phyloP scores from a whole-genome alignment of 495 filamentous ascomycete species.

The Xylaria palmicola region DNA sequence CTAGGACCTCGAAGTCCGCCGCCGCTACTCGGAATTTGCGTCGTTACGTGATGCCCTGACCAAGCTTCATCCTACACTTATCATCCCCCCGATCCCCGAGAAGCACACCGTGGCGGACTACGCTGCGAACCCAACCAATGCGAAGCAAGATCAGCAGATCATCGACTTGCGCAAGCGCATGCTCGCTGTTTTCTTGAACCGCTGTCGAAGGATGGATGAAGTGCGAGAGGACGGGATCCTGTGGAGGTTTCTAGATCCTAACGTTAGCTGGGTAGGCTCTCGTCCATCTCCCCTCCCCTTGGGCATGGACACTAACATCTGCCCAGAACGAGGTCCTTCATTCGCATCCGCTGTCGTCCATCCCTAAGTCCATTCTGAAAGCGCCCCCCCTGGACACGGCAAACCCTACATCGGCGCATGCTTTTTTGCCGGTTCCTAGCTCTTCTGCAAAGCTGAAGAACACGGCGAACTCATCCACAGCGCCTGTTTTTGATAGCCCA shows the following conservation, averaged over 20 bases:
- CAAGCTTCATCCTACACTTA: slow-evolving; percentile 86
- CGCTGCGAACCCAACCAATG: slow-evolving; percentile 93
- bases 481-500: slow-evolving; percentile 31
- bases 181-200: slow-evolving; percentile 90
- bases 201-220: slow-evolving; percentile 89
- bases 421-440: slow-evolving; percentile 82
- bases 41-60: slow-evolving; percentile 85
- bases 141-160: slow-evolving; percentile 93
- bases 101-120: slow-evolving; percentile 99
- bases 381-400: slow-evolving; percentile 91
- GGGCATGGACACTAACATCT: slow-evolving; percentile 31
- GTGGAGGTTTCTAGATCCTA: slow-evolving; percentile 96
- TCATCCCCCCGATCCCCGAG: slow-evolving; percentile 95
- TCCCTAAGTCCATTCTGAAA: slow-evolving; percentile 90
- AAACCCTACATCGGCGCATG: slow-evolving; percentile 84
- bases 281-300: not conserved
- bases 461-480: slow-evolving; percentile 44
- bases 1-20: slow-evolving; percentile 90
- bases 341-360: slow-evolving; percentile 82
- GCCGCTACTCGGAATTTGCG: slow-evolving; percentile 96
- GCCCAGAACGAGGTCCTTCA: slow-evolving; percentile 85
- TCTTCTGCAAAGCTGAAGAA: slow-evolving; percentile 81
- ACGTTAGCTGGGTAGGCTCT: slow-evolving; percentile 88
- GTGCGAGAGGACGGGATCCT: slow-evolving; percentile 92
- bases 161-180: slow-evolving; percentile 96